Evolutionary conservation across 371 early-diverging fungal species (phyloP).

Genomic region (Smittium mucronatum): DNA sequence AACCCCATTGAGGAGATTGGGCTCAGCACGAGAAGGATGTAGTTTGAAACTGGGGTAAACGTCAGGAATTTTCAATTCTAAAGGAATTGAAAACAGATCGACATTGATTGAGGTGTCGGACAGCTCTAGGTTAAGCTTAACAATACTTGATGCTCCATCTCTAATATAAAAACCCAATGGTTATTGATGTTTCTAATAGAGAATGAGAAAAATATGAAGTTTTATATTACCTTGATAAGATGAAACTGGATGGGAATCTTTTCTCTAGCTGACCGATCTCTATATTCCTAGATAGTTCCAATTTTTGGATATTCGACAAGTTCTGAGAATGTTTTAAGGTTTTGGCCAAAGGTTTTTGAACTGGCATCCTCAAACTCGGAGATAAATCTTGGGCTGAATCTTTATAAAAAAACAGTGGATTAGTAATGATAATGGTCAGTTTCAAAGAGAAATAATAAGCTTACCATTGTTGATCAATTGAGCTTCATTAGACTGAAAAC

Average conservation of each 20-base stretch:
- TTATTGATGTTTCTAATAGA: too few species aligned
- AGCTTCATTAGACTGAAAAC: conserved; percentile 11
- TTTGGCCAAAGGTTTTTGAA: neutral
- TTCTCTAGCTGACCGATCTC: neutral
- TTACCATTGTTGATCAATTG: neutral
- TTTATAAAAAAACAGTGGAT: too few species aligned
- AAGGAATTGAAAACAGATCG: neutral
- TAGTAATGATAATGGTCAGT: too few species aligned
- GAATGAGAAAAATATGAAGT: too few species aligned
- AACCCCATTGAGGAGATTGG: neutral
- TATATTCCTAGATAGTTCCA: neutral
- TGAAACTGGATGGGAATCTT: neutral
- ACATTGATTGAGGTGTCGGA: neutral
- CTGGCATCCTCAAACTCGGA: neutral
- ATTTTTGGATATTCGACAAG: neutral
- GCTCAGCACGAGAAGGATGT: neutral
- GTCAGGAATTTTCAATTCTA: neutral
- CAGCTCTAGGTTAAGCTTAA: neutral
- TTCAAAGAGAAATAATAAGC: too few species aligned
- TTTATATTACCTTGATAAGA: neutral
- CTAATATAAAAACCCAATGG: too few species aligned
- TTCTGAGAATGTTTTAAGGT: neutral
- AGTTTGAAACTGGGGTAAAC: neutral
- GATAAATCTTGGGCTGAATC: too few species aligned
- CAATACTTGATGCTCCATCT: neutral